Base-by-base conservation (phyloP, 805 yeast species). In the Monosporozyma aerobia region DNA sequence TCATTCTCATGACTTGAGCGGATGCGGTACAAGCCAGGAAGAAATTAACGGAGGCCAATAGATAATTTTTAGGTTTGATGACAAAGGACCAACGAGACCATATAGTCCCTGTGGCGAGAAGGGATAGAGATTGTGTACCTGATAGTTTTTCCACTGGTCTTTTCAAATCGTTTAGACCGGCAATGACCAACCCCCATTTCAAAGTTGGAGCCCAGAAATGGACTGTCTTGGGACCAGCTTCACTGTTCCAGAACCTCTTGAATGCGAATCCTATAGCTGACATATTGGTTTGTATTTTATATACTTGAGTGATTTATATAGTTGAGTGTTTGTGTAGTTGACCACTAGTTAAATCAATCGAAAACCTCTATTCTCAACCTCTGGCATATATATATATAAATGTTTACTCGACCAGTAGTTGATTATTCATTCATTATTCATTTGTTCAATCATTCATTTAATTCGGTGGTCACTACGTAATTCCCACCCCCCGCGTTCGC, bases 81-180 rank as follows among this genome's bases (percentile, higher is more conserved):
- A 90, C 94, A 71, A 90, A 80, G 14, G 97, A 90, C 98, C 98
- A 92, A 70, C 99, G 82, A 37, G 99, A 92, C 99, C 99, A 92
- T 62, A 92, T 89, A 51, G 81, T 81, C 52, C 97, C 99, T 1
- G 99, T 92, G 47, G 90, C 90, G 61, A 87, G 77, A 53, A 92
- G 76, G 1, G 98, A 95, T 53, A 65, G 55, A 30, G 61, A 64
- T 52, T 69, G 73, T 25, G 96, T 83, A 53, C 97, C 97, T 39
- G 94, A 83, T 49, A 92, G 77, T 63, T 84, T 83, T 64, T 92
- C 97, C 41, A 89, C 96, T 1, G 99, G 98, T 73, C 98, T 83
- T 57, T 80, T 77, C 57, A 85, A 73, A 70, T 92, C 99, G 64
- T 78, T 83, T 56, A 88, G 76, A 53, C 99, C 98, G 14, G 99